Conservation (phyloP, 2,329 filamentous ascomycete species). For the Aphanocladium album region DNA sequence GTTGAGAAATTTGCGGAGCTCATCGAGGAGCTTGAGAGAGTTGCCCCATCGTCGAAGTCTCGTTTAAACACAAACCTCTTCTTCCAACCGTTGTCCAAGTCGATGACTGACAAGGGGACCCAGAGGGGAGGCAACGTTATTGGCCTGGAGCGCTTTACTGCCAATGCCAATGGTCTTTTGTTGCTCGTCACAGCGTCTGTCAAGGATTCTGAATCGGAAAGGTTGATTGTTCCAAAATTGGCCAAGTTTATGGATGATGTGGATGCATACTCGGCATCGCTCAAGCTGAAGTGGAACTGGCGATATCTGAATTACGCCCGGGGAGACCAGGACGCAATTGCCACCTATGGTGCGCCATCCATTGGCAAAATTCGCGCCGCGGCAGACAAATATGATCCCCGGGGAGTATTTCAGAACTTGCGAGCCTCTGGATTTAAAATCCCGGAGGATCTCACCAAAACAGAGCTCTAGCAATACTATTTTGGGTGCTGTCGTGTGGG, state of each 20-base stretch:
- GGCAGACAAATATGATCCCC: neutral
- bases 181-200: slow-evolving; percentile 27
- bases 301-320: neutral
- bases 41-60: slow-evolving; percentile 18
- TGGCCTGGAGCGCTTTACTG: slow-evolving; percentile 26
- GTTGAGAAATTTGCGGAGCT: slow-evolving; percentile 26
- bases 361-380: neutral
- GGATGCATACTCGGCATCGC: slow-evolving; percentile 21
- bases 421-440: neutral
- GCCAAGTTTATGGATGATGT: slow-evolving; percentile 28
- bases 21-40: slow-evolving; percentile 21
- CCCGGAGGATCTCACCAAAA: neutral
- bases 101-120: slow-evolving; percentile 25
- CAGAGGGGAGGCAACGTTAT: slow-evolving; percentile 29
- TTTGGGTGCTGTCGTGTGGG: neutral
- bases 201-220: slow-evolving; percentile 28
- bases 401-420: neutral
- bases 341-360: neutral
- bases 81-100: slow-evolving; percentile 30
- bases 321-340: neutral
- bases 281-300: slow-evolving; percentile 20
- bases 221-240: slow-evolving; percentile 31
- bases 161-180: slow-evolving; percentile 25
- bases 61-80: slow-evolving; percentile 16
- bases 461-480: neutral